Evolutionary conservation across 2,329 filamentous ascomycete species (phyloP).

Genomic region (Leptographium procerum): DNA sequence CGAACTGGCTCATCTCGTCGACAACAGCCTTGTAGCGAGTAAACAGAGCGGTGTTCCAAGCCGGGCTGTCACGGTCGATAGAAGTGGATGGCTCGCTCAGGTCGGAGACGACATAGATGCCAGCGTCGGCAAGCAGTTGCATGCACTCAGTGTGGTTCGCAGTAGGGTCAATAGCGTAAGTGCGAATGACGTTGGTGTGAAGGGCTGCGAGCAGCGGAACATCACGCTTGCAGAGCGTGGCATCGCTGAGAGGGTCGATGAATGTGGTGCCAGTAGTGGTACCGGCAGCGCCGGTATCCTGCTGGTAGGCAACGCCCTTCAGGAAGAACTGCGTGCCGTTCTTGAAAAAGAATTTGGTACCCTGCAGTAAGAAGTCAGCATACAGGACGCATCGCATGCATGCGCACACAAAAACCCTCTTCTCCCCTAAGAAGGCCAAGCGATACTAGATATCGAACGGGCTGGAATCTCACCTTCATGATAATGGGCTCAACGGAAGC

Average conservation of each 20-base stretch:
- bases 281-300: conserved; percentile 53
- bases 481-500: conserved; percentile 45
- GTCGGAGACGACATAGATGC: conserved; percentile 94
- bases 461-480: conserved; percentile 47
- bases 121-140: conserved; percentile 66
- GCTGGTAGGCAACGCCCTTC: conserved; percentile 90
- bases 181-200: conserved; percentile 85
- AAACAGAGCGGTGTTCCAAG: conserved; percentile 72
- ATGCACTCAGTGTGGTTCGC: conserved; percentile 76
- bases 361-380: conserved; percentile 11
- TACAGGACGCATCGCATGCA: no score
- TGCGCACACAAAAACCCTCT: no score
- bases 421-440: no score
- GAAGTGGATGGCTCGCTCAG: conserved; percentile 70
- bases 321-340: conserved; percentile 63
- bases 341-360: conserved; percentile 65
- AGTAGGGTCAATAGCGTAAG: conserved; percentile 80
- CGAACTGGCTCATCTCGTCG: conserved; percentile 69
- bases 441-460: neutral
- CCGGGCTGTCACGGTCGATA: conserved; percentile 70
- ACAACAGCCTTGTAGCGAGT: conserved; percentile 74
- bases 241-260: conserved; percentile 72
- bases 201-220: conserved; percentile 69
- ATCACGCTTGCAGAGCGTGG: conserved; percentile 65
- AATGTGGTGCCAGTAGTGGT: conserved; percentile 44